These are phyloP conservation scores for Colletotrichum ledebouriae DNA, from an alignment of 2,329 filamentous ascomycete species.

Conservation along the genomic window DNA sequence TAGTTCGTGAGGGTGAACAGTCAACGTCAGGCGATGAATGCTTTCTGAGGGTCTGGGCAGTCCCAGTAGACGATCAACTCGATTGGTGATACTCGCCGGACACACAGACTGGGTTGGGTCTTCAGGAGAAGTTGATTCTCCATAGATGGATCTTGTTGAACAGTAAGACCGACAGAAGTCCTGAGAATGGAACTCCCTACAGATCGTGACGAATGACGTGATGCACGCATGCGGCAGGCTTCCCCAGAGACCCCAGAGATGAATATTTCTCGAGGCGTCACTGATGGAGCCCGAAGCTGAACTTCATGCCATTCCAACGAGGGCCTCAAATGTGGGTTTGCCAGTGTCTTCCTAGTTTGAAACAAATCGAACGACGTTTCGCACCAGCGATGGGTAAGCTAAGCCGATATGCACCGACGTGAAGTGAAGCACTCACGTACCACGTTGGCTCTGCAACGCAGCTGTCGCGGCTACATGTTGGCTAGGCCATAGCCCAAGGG, in stretches of 20 bases:
- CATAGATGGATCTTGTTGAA: too few relatives aligned
- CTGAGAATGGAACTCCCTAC: neutral
- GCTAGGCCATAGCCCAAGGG: neutral
- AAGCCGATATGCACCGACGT: constrained; percentile 30
- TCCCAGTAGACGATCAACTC: too few relatives aligned
- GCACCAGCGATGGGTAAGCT: constrained; percentile 11
- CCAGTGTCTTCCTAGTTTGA: constrained; percentile 28
- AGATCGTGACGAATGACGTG: neutral
- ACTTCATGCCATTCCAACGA: neutral
- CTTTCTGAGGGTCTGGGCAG: too few relatives aligned
- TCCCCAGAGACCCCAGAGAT: constrained; percentile 1
- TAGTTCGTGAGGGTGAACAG: constrained; percentile 1
- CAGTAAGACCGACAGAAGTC: neutral
- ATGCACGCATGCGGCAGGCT: neutral
- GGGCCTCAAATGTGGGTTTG: constrained; percentile 1
- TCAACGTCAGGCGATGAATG: constrained; percentile 17
- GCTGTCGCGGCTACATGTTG: constrained; percentile 9
- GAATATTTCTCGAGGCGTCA: constrained; percentile 29
- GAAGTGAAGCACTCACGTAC: constrained; percentile 12
- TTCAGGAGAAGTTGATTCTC: too few relatives aligned
- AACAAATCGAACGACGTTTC: constrained; percentile 35
- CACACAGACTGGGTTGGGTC: too few relatives aligned
- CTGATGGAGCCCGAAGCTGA: neutral
- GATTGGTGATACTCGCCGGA: too few relatives aligned
- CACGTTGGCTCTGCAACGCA: constrained; percentile 17